Evolutionary conservation across 2,329 filamentous ascomycete species (phyloP), one percentile per base, ranked within the genome.

Genomic region (Aspergillus latus): DNA sequence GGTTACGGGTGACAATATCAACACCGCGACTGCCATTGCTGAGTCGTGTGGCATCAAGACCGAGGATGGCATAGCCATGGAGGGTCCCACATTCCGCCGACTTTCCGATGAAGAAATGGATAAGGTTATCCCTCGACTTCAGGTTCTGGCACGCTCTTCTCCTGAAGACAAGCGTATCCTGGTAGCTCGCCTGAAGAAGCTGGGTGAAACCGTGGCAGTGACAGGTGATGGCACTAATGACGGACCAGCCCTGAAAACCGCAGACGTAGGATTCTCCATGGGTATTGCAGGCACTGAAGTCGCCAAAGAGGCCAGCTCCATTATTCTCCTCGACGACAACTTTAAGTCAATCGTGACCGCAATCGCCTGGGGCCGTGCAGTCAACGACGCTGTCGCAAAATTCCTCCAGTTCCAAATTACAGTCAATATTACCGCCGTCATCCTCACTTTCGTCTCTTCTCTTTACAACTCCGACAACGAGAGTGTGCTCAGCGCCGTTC

Each of bases 401-500:
- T 88, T 88, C 64, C 73, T 87, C 43, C 85, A 88, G 72, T 80
- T 80, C 60, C 78, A 80, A 64, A 83, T 89, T 62, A 89, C 87
- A 0, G 92, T 96, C 76, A 97, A 96, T 79, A 86, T 97, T 62
- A 96, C 92, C 2, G 92, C 92, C 37, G 92, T 96, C 45, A 74
- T 89, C 15, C 80, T 96, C 53, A 94, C 92, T 0, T 96, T 97
- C 67, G 86, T 96, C 57, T 92, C 91, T 10, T 89, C 92, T 32
- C 89, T 96, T 8, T 85, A 88, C 30, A 92, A 82, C 71, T 69
- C 71, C 0, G 75, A 85, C 1, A 88, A 93, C 70, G 72, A 79
- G 48, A 90, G 90, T 47, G 92, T 96, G 28, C 78, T 97, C 54
- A 94, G 85, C 2, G 92, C 92, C 9, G 92, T 96, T 28, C 92